These are phyloP conservation scores for Microcyclospora tardicrescens DNA, from an alignment of 2,329 filamentous ascomycete genomes.

Conservation along the genomic window DNA sequence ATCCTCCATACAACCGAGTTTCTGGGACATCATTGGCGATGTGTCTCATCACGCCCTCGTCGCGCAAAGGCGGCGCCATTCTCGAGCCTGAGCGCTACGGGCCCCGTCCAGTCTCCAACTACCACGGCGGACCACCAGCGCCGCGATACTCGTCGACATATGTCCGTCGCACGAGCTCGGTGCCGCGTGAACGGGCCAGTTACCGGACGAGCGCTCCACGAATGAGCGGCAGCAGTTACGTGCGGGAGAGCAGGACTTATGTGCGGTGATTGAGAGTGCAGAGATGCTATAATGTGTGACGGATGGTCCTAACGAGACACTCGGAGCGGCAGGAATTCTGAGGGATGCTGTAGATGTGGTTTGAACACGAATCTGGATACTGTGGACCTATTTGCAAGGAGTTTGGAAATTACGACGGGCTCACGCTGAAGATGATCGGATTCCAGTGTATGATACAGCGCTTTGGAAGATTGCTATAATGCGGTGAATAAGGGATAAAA, in stretches of 20 bases:
- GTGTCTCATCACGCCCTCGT: slow-evolving; percentile 17
- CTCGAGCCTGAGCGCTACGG: slow-evolving; percentile 10
- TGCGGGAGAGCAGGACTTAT: slow-evolving; percentile 15
- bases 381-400: too few relatives aligned
- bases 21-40: slow-evolving; percentile 7
- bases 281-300: too few relatives aligned
- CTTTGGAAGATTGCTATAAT: too few relatives aligned
- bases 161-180: slow-evolving; percentile 9
- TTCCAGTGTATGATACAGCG: too few relatives aligned
- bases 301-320: too few relatives aligned
- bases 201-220: slow-evolving; percentile 9
- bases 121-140: slow-evolving; percentile 13
- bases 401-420: too few relatives aligned
- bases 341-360: too few relatives aligned
- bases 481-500: too few relatives aligned
- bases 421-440: too few relatives aligned
- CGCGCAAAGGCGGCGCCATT: slow-evolving; percentile 10
- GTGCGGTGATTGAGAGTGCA: slow-evolving; percentile 7
- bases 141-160: slow-evolving; percentile 7
- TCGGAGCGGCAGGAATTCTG: too few relatives aligned
- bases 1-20: neutral
- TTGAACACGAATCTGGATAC: too few relatives aligned
- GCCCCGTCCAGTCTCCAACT: slow-evolving; percentile 21
- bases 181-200: slow-evolving; percentile 12
- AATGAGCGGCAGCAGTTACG: slow-evolving; percentile 9